A percentile compares a stretch with the other conserved stretches of the same genome.
These are phyloP conservation scores for Coemansia sp. DNA, from an alignment of 192 early-diverging fungal genomes.

Conservation along the genomic window DNA sequence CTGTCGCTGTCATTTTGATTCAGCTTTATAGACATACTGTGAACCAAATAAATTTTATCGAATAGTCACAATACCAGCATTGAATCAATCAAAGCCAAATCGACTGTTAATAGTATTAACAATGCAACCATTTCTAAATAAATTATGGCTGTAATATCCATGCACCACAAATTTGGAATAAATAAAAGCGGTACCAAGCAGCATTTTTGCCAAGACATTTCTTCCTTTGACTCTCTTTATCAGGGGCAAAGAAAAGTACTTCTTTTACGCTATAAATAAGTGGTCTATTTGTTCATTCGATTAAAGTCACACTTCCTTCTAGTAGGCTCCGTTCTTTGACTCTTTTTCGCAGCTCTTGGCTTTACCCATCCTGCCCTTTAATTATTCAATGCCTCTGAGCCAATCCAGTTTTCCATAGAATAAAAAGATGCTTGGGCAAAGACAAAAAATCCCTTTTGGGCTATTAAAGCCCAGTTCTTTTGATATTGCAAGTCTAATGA, in stretches of 20 bases:
- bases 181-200: neutral
- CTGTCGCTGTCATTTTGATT: neutral
- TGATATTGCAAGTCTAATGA: neutral
- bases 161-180: neutral
- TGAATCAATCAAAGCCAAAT: neutral
- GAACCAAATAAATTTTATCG: neutral
- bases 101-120: neutral
- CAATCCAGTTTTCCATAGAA: neutral
- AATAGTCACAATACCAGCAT: neutral
- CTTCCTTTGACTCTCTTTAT: neutral
- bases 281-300: neutral
- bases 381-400: neutral
- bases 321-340: neutral
- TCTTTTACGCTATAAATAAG: neutral
- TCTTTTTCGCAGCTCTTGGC: neutral
- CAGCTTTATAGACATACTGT: neutral
- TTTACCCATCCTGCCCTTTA: neutral
- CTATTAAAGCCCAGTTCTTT: neutral
- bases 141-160: neutral
- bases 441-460: neutral
- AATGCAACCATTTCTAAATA: neutral
- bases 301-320: neutral
- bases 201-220: neutral
- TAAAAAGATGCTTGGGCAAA: neutral
- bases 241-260: neutral